Evolutionary conservation across 2,329 filamentous ascomycete species (phyloP), one percentile per base, ranked within the genome.

Genomic region (Atkinsonella hypoxylon): DNA sequence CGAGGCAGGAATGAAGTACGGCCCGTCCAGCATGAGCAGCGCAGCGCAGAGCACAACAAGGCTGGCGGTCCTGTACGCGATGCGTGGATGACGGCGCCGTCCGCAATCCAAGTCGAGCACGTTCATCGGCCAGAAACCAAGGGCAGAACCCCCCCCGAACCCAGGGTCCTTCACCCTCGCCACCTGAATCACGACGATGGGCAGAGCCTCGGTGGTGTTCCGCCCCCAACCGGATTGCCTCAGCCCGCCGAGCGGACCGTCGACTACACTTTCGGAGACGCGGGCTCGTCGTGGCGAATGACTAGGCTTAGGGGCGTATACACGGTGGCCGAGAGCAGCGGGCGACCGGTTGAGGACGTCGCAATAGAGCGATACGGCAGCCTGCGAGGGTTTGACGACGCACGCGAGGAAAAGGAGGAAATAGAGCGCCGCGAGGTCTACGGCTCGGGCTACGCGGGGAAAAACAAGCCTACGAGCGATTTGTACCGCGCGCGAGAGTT

Each of bases 251-350:
- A 86, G 51, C 57, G 63, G 26, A 60, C 54, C 0, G 79, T 94
- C 9, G 74, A 79, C 52, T 98, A 97, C 63, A 87, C 72, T 0
- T 94, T 98, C 66, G 93, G 94, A 17, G 93, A 98, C 64, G 71
- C 79, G 7, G 91, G 93, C 0, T 91, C 90, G 13, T 81, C 89
- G 59, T 98, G 94, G 93, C 83, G 94, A 47, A 95, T 98, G 90
- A 95, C 85, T 6, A 96, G 90, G 66, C 78, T 98, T 32, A 89
- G 86, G 57, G 85, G 82, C 11, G 87, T 95, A 2, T 95, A 95
- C 65, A 78, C 80, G 26, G 78, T 83, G 49, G 88, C 89, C 0
- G 77, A 94, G 57, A 83, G 93, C 59, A 82, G 74, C 0, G 83
- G 82, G 0, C 76, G 76, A n/a, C 60, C 79, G 0, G 75, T 94